phyloP scores from a whole-genome alignment of 2,329 filamentous ascomycete genomes.

The Apiospora malaysiana region DNA sequence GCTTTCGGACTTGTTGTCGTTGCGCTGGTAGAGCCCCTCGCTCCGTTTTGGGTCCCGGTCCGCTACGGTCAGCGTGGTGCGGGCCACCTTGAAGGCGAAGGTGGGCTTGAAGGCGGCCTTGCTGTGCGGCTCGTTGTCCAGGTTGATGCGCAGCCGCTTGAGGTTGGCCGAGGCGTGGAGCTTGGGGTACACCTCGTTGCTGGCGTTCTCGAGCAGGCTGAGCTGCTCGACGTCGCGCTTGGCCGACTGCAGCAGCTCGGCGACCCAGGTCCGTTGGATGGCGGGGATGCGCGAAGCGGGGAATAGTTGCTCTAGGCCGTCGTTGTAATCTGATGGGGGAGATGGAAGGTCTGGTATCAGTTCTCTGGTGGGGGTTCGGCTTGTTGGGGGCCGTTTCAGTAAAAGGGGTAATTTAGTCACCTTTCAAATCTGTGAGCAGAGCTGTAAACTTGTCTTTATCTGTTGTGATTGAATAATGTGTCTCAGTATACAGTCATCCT shows the following conservation, averaged over 20 bases:
- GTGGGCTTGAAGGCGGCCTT: constrained; percentile 47
- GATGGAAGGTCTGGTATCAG: not conserved
- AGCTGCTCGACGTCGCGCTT: constrained; percentile 49
- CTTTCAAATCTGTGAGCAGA: constrained; percentile 48
- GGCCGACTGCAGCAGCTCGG: constrained; percentile 52
- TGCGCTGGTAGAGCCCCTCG: constrained; percentile 39
- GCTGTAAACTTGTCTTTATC: constrained; percentile 53
- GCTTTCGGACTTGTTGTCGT: constrained; percentile 20
- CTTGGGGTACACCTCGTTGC: constrained; percentile 48
- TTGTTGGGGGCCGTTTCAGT: not conserved
- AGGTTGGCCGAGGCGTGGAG: constrained; percentile 50
- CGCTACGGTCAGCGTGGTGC: constrained; percentile 37
- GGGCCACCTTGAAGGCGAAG: constrained; percentile 47
- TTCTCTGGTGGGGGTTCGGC: not conserved
- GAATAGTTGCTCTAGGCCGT: constrained; percentile 54
- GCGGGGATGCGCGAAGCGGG: constrained; percentile 48
- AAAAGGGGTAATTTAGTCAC: constrained; percentile 30
- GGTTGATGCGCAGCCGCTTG: constrained; percentile 54
- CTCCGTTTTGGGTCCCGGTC: constrained; percentile 23
- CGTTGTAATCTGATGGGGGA: constrained; percentile 48
- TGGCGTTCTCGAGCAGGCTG: constrained; percentile 48
- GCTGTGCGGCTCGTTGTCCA: constrained; percentile 46
- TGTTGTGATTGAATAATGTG: constrained; percentile 20
- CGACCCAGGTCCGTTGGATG: constrained; percentile 52
- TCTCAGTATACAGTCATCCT: not conserved